phyloP scores from a whole-genome alignment of 1,284 basidiomycete genomes.

The Tylopilus orsonianus region DNA sequence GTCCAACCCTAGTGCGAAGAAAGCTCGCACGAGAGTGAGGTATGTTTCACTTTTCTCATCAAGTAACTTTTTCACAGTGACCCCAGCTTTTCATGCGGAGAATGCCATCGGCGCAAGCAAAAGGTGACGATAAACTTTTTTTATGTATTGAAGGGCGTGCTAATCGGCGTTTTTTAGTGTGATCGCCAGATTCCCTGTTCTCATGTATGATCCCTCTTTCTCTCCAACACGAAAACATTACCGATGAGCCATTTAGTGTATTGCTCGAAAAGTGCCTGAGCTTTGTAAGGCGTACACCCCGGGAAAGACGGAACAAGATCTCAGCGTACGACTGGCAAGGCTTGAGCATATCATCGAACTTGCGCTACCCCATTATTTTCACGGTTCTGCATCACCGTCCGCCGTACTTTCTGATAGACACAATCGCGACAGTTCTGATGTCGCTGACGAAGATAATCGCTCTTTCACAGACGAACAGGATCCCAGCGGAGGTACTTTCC shows the following conservation, averaged over 20 bases:
- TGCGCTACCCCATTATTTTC: slow-evolving; percentile 71
- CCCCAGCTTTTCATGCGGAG: slow-evolving; percentile 78
- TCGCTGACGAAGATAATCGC: slow-evolving; percentile 56
- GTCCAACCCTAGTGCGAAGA: slow-evolving; percentile 52
- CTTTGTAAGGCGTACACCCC: slow-evolving; percentile 84
- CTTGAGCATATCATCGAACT: slow-evolving; percentile 77
- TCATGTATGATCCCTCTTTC: slow-evolving; percentile 48
- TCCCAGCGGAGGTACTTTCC: slow-evolving; percentile 70
- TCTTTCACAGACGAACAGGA: slow-evolving; percentile 75
- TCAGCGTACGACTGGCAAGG: slow-evolving; percentile 66
- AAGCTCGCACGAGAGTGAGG: slow-evolving; percentile 76
- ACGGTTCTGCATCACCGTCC: slow-evolving; percentile 38
- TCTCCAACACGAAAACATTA: slow-evolving; percentile 10
- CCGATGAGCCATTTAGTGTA: slow-evolving; percentile 48
- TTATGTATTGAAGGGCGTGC: slow-evolving; percentile 10
- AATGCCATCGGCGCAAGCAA: slow-evolving; percentile 82
- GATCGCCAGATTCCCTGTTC: slow-evolving; percentile 80
- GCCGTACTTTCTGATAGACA: slow-evolving; percentile 36
- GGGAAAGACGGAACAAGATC: slow-evolving; percentile 78
- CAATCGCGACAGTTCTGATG: slow-evolving; percentile 47
- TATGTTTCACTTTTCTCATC: slow-evolving; percentile 14
- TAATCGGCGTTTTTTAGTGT: slow-evolving; percentile 49
- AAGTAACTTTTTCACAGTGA: slow-evolving; percentile 6
- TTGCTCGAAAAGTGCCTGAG: slow-evolving; percentile 80
- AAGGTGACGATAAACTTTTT: slow-evolving; percentile 47